Conservation (phyloP, 2,329 filamentous ascomycete species). For the Diaporthe citri region DNA sequence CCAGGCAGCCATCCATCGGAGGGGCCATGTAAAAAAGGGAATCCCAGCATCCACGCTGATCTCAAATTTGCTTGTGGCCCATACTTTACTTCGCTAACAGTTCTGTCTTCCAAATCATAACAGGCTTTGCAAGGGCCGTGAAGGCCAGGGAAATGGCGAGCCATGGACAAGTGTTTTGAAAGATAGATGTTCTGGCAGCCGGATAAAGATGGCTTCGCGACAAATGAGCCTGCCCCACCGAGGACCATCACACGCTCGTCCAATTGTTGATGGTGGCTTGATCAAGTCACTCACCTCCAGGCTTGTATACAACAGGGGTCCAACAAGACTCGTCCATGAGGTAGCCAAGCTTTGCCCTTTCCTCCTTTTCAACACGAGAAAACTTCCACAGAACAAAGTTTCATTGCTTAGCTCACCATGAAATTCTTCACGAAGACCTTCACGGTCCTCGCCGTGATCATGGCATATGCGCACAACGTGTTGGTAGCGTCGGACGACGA, state of each 20-base stretch:
- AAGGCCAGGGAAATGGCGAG: no score
- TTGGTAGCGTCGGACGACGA: neutral
- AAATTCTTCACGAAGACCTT: no score
- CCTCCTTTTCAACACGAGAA: neutral
- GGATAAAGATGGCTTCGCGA: neutral
- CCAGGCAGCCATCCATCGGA: no score
- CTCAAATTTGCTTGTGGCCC: no score
- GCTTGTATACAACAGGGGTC: accelerated
- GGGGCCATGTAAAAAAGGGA: no score
- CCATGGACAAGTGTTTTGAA: accelerated
- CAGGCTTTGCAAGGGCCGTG: no score
- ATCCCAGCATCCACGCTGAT: no score
- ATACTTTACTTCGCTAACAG: no score
- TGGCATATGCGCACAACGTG: neutral
- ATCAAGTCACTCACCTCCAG: neutral
- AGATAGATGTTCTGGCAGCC: neutral
- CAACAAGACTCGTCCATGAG: neutral
- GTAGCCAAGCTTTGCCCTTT: no score
- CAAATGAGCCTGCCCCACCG: neutral
- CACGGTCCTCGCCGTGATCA: neutral
- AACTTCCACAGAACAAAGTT: neutral
- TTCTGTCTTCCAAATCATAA: no score
- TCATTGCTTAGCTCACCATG: neutral
- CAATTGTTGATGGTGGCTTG: neutral
- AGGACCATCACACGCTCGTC: neutral